Conservation (phyloP, 805 yeast species). For the Wickerhamiella brachini region DNA sequence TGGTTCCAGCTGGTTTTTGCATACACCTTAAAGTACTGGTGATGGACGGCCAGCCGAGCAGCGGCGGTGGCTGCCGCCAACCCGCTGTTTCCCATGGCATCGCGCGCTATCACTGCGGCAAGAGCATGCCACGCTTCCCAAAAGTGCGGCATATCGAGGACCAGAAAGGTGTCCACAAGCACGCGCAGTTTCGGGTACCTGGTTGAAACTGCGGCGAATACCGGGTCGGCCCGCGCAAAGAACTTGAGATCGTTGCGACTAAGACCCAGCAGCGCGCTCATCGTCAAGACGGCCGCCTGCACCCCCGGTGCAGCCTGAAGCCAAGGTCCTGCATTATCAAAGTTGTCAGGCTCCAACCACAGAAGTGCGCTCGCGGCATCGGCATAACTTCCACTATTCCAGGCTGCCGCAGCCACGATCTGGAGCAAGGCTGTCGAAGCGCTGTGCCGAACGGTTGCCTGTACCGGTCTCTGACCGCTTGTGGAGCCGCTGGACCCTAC, state of each 20-base stretch:
- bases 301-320: background rate
- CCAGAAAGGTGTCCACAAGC: background rate
- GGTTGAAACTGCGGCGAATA: background rate
- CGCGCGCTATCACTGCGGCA: background rate
- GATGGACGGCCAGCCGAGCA: background rate
- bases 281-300: conserved; percentile 7
- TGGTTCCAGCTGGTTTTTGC: conserved; percentile 1
- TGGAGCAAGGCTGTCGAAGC: background rate
- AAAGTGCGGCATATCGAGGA: conserved; percentile 1
- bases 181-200: background rate
- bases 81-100: background rate
- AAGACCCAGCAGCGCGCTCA: conserved; percentile 5
- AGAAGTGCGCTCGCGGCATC: conserved; percentile 7
- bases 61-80: background rate
- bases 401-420: conserved; percentile 9
- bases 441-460: background rate
- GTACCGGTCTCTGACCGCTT: no score
- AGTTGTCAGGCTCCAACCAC: background rate
- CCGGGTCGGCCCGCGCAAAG: conserved; percentile 4
- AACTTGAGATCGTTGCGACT: conserved; percentile 3
- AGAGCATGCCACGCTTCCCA: conserved; percentile 1
- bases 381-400: conserved; percentile 6
- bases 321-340: background rate
- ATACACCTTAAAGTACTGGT: conserved; percentile 6
- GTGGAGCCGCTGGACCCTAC: no score